A percentile compares a stretch with the other conserved stretches of the same genome.
phyloP scores from a whole-genome alignment of 2,329 filamentous ascomycete species.

The Xylaria sp. region DNA sequence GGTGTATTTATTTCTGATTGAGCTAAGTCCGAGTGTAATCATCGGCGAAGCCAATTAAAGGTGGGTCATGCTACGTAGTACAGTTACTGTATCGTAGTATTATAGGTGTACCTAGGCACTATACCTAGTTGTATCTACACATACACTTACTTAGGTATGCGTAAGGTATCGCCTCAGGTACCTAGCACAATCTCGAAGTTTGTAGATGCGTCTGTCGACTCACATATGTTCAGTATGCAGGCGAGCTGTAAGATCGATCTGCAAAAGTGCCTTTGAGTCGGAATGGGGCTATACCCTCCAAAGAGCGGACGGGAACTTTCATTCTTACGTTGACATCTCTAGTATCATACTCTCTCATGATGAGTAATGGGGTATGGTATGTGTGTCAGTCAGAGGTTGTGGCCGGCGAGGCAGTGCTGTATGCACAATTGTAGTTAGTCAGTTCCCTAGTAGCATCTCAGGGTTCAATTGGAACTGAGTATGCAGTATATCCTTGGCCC shows the following conservation, averaged over 20 bases:
- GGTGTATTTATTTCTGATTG: slow-evolving; percentile 25
- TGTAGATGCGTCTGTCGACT: background rate
- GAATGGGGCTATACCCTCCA: slow-evolving; percentile 23
- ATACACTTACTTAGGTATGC: no score
- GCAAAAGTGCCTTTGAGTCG: background rate
- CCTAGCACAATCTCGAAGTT: background rate
- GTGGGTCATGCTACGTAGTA: slow-evolving; percentile 32
- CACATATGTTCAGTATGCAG: background rate
- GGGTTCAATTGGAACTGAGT: slow-evolving; percentile 5
- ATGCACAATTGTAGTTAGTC: background rate
- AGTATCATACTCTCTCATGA: slow-evolving; percentile 25
- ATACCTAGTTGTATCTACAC: no score
- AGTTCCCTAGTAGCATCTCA: background rate
- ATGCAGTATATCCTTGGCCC: slow-evolving; percentile 7
- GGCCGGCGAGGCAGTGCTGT: slow-evolving; percentile 12
- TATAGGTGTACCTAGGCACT: no score
- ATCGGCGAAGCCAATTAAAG: slow-evolving; percentile 20
- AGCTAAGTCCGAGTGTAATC: slow-evolving; percentile 25
- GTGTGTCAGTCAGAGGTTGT: slow-evolving; percentile 5
- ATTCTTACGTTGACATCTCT: slow-evolving; percentile 22
- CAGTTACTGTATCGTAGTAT: slow-evolving; percentile 1
- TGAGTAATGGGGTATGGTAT: slow-evolving; percentile 8
- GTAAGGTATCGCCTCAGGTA: no score
- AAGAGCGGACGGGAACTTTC: background rate
- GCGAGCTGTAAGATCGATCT: slow-evolving; percentile 7